Conservation (phyloP, 225 moss, liverwort and hornwort genomes). For the Climacium dendroides region DNA sequence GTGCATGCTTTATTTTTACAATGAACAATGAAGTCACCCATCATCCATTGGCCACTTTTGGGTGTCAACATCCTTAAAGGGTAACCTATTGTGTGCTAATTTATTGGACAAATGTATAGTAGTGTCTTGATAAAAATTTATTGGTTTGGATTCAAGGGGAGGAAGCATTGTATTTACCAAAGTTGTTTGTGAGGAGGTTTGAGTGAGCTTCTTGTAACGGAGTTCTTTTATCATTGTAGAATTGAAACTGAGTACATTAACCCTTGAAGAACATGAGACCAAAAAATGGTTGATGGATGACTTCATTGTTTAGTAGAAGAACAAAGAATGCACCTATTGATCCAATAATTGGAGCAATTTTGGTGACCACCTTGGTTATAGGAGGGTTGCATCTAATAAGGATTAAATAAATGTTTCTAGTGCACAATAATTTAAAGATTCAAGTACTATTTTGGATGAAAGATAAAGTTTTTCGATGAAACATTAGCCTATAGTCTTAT, state of each 20-base stretch:
- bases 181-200: background rate
- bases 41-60: no score
- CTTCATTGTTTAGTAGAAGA: background rate
- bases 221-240: background rate
- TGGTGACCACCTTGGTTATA: background rate
- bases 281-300: background rate
- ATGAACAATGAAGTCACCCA: no score
- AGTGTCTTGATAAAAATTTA: background rate
- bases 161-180: background rate
- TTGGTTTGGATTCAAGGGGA: fast-evolving
- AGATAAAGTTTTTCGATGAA: background rate
- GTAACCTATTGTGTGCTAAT: background rate
- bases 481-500: background rate
- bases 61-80: no score
- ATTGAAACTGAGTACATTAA: background rate
- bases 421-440: background rate
- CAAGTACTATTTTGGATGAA: background rate
- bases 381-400: fast-evolving
- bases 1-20: no score
- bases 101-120: background rate
- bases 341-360: fast-evolving
- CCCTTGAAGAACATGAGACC: background rate
- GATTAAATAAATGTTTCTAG: background rate
- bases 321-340: background rate
- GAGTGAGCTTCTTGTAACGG: background rate